Base-by-base conservation (phyloP, 306 rosid genomes). In the Gastrolobium bilobum region DNA sequence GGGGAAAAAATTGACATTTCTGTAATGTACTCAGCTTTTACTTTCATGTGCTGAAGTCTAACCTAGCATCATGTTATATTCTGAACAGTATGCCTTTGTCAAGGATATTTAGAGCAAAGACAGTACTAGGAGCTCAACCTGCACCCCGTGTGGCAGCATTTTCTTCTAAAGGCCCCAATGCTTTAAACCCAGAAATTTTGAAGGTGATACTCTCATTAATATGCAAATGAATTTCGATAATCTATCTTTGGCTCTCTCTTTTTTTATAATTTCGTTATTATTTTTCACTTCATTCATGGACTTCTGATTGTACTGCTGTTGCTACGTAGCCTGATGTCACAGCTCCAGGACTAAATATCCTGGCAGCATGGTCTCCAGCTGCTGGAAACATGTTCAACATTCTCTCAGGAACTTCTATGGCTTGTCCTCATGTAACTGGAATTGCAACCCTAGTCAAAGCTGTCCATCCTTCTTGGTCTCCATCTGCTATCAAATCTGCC, bases 351-450 rank as follows among this genome's bases (percentile, higher is more conserved):
- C 81, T 92, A 80, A 92, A 92, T 84, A 90, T 92, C 80, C 96
- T 92, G 2, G 96, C 97, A 63, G 94, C 97, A 53, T 92, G 97
- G 97, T 92, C 97, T 71, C 97, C 97, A 9, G 92, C 89, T 59
- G 80, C 82, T 38, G 87, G 78, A 46, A 80, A 80, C 72, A 77
- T 77, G 78, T 92, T 83, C 73, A 92, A 92, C 88, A 85, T 92
- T 77, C 82, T 89, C 64, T 92, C 97, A 4, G 96, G 97, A 48
- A 86, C 97, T 69, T 92, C 97, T 10, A 92, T 92, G 97, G 93
- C 97, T 68, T 90, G 96, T 84, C 97, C 97, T 52, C 97, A 92
- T 82, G 86, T 89, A 51, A 87, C 97, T 8, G 97, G 97, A 75
- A 92, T 92, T n/a, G 96, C 97, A 33, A 73, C 91, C 53, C 79